phyloP scores from a whole-genome alignment of 345 rosid species.

The Physaria fendleri region DNA sequence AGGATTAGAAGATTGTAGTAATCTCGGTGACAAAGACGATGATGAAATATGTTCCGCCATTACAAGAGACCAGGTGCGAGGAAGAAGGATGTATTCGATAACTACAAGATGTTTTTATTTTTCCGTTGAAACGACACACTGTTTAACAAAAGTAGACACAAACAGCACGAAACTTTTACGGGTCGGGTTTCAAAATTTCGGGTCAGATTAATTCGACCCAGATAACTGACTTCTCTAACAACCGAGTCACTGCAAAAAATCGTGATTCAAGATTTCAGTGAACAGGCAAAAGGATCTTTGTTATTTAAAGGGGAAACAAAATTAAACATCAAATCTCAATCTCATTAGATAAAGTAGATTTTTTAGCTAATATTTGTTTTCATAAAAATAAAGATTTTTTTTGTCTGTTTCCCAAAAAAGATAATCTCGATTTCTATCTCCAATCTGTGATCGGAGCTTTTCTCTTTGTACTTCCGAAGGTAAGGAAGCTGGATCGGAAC shows the following conservation, averaged over 20 bases:
- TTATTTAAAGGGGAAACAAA: neutral
- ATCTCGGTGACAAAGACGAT: slow-evolving; percentile 34
- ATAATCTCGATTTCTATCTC: neutral
- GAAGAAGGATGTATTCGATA: too few relatives aligned
- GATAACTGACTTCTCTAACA: slow-evolving; percentile 8
- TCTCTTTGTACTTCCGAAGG: slow-evolving; percentile 2
- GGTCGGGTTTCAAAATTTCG: slow-evolving; percentile 1
- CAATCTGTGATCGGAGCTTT: neutral
- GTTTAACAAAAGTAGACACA: neutral
- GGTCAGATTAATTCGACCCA: slow-evolving; percentile 8
- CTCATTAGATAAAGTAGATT: slow-evolving; percentile 6
- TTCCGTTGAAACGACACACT: neutral
- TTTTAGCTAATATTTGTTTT: neutral
- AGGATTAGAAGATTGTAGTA: slow-evolving; percentile 35
- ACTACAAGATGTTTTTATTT: neutral
- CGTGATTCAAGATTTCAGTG: slow-evolving; percentile 15
- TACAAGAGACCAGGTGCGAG: too few relatives aligned
- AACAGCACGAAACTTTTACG: neutral
- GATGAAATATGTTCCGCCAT: slow-evolving; percentile 44
- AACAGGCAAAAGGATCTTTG: neutral
- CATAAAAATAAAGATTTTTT: slow-evolving; percentile 2
- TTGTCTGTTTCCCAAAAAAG: slow-evolving; percentile 6
- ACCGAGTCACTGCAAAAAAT: slow-evolving; percentile 12
- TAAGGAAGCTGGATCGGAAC: slow-evolving; percentile 17
- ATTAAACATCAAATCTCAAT: neutral